Evolutionary conservation across 208 protist species (phyloP), one percentile per base, ranked within the genome.

Genomic region (Herpetomonas samuelpessoai): DNA sequence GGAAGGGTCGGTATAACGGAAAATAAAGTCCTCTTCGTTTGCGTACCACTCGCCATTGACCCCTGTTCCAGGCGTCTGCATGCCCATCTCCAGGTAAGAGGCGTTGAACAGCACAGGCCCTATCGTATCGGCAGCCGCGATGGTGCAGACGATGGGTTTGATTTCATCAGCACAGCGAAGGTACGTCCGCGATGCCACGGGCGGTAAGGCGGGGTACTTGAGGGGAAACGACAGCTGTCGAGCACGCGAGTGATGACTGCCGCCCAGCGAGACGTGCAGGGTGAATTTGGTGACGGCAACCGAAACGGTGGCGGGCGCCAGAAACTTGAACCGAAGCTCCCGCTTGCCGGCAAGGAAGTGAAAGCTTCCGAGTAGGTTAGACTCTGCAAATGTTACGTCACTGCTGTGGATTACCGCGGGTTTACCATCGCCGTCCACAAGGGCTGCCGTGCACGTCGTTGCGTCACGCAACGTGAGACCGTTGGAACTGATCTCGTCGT

Each of bases 291-390:
- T 49, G 46, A 67, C 66, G 21, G 63, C 21, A 3, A 60, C 46
- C 2, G 50, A 35, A 2, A 53, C 41, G 24, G 35, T 60, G 28
- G 56, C 44, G 6, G 67, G 52, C 22, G 67, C 79, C 16, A 65
- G 77, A 57, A 72, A 86, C 46, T 35, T 59, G 45, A 86, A 79
- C 26, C 68, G 48, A 35, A 86, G 68, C 21, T 77, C 46, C 10
- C 59, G 38, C 18, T 39, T 66, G 29, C 79, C 74, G 6, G 70
- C 70, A 31, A 71, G 35, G 38, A 86, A 74, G 16, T 26, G 21
- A 66, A 86, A 79, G 26, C 21, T 65, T n/a, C 79, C 74, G 18
- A 73, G 50, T 14, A 50, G 46, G 38, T 71, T 69, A 16, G 68
- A 66, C 53, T 81, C 79, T 22, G 54, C 46, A 26, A 86, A 69